Evolutionary conservation across 139 green algal species (phyloP).

Genomic region (Tetraselmis chui): DNA sequence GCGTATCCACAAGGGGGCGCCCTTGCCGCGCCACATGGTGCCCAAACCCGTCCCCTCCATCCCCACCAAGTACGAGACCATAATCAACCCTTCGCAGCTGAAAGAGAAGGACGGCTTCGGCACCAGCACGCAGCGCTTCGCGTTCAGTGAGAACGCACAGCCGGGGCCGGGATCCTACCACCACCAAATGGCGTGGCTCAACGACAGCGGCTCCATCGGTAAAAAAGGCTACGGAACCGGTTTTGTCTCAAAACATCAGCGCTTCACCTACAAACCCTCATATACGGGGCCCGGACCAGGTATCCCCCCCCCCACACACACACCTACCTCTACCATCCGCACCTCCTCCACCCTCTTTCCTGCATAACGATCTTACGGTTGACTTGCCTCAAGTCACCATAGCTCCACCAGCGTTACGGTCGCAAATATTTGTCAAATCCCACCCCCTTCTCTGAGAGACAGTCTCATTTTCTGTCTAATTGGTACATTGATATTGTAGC

Average conservation of each 20-base stretch:
- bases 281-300: slow-evolving; percentile 1
- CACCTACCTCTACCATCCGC: no score
- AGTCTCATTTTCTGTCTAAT: no score
- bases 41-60: slow-evolving; percentile 2
- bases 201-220: slow-evolving; percentile 7
- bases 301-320: no score
- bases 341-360: no score
- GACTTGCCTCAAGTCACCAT: no score
- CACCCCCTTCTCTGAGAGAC: no score
- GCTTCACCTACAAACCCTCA: background rate
- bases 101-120: slow-evolving; percentile 12
- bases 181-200: background rate
- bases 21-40: background rate
- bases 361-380: no score
- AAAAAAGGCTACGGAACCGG: background rate
- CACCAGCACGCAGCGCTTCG: slow-evolving; percentile 11
- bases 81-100: background rate
- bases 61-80: slow-evolving; percentile 9
- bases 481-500: no score
- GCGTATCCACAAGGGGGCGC: background rate
- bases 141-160: background rate
- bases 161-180: slow-evolving; percentile 8
- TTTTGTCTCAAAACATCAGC: slow-evolving; percentile 4
- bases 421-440: no score
- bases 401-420: no score